These are phyloP conservation scores for Pyrus hybrid DNA, from an alignment of 331 rosid genomes.

Conservation along the genomic window DNA sequence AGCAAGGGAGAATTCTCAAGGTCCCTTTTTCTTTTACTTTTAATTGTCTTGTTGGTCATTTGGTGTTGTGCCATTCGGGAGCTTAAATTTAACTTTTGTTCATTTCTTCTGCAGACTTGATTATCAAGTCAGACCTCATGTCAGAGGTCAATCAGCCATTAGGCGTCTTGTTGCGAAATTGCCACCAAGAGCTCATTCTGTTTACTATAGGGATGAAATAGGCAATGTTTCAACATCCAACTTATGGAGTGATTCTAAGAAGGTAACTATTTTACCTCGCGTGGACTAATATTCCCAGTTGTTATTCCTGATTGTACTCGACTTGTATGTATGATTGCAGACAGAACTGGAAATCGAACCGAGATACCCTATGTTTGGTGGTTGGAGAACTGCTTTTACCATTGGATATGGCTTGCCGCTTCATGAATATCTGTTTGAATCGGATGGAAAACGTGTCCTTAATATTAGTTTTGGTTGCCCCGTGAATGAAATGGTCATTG, in stretches of 20 bases:
- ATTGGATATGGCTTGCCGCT: conserved; percentile 94
- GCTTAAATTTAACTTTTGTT: conserved; percentile 11
- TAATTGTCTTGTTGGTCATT: background rate
- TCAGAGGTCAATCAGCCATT: conserved; percentile 79
- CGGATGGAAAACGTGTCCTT: conserved; percentile 69
- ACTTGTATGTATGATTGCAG: conserved; percentile 32
- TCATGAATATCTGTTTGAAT: conserved; percentile 65
- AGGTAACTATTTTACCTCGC: conserved; percentile 32
- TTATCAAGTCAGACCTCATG: conserved; percentile 72
- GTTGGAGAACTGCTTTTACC: conserved; percentile 90
- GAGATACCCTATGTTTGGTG: conserved; percentile 94
- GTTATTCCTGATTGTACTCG: conserved; percentile 10
- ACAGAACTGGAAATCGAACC: conserved; percentile 87
- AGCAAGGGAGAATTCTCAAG: conserved; percentile 96
- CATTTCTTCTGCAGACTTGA: conserved; percentile 69
- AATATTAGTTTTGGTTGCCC: conserved; percentile 80
- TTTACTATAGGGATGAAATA: conserved; percentile 92
- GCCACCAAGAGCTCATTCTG: conserved; percentile 93
- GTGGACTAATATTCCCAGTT: background rate
- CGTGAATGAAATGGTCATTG: conserved; percentile 62
- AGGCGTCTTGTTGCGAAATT: conserved; percentile 73
- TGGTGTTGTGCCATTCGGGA: conserved; percentile 4
- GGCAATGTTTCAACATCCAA: conserved; percentile 96
- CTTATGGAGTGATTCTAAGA: conserved; percentile 86
- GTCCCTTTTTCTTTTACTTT: conserved; percentile 24